Percentiles rank a stretch among this genome's conserved stretches.
Evolutionary conservation across 2,329 filamentous ascomycete genomes (phyloP).

Genomic region (Colletotrichum incanum): DNA sequence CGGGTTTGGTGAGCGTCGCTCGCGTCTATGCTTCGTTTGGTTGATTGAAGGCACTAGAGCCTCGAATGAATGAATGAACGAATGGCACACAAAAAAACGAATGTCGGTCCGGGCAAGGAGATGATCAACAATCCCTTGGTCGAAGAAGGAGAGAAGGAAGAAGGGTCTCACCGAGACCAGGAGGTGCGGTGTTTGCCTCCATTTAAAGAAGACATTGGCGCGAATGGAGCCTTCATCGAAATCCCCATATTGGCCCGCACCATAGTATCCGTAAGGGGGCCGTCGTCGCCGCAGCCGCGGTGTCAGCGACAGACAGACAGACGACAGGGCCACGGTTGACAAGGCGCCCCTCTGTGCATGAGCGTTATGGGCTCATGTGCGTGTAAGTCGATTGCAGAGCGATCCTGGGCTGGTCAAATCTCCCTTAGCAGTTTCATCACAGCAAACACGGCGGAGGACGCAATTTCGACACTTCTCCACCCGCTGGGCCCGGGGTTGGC

Average conservation of each 20-base stretch:
- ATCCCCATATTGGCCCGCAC: conserved; percentile 22
- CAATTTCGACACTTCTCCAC: conserved; percentile 40
- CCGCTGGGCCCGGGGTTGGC: conserved; percentile 26
- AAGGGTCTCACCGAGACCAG: background rate
- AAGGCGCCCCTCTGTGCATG: conserved; percentile 16
- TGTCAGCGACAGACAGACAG: conserved; percentile 12
- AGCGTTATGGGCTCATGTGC: conserved; percentile 1
- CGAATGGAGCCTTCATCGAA: conserved; percentile 27
- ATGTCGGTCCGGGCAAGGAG: conserved; percentile 37
- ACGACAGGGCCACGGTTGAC: conserved; percentile 4
- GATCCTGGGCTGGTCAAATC: conserved; percentile 39
- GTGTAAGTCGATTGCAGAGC: conserved; percentile 31
- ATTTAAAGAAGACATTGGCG: conserved; percentile 26
- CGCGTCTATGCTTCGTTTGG: conserved; percentile 18
- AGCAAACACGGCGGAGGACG: conserved; percentile 36
- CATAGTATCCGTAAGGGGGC: conserved; percentile 2
- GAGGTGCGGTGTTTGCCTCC: conserved; percentile 27
- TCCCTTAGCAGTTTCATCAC: conserved; percentile 41
- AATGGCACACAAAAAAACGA: conserved; percentile 30
- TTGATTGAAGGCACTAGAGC: conserved; percentile 5
- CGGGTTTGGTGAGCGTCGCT: background rate
- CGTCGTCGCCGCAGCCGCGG: conserved; percentile 16
- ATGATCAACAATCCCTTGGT: conserved; percentile 42
- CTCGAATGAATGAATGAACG: conserved; percentile 38
- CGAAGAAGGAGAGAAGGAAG: conserved; percentile 23